Base-by-base conservation (phyloP, 2,329 filamentous ascomycete species). In the Zymoseptoria brevis region DNA sequence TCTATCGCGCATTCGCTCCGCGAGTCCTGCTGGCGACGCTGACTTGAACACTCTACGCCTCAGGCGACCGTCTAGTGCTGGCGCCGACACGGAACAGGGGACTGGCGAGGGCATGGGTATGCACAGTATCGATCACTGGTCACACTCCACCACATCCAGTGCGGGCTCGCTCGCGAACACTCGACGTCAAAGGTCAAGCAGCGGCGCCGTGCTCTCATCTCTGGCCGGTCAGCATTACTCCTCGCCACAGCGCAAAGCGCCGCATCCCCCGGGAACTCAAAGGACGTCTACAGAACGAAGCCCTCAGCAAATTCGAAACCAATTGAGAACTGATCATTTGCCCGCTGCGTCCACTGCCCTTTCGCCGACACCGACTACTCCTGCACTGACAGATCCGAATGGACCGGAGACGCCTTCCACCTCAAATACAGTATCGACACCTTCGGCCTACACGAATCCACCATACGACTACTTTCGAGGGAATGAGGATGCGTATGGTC, bases 51-150 rank as follows among this genome's bases (percentile, higher is more conserved):
- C 65, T 50, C 62, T 69, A 55, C 61, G 61, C 41, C 52, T 67
- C 24, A 61, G 62, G 52, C 65, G 65, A 50, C 62, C 65, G 56
- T 61, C 62, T 53, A 21, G 50, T 24, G 35, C 51, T n/a, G 19
- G 19, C 51, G 41, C 50, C 26, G 35, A 50, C 56, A 54, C 50
- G 41, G 55, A 30, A 29, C 22, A 24, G 5, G 49, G 22, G 26
- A 62, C 64, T 55, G 72, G 53, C 50, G 56, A 77, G 54, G 69
- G 72, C 58, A 79, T 80, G 65, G 78, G 77, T 29, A 65, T 80
- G 55, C 75, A 74, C 48, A 81, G 78, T 60, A 72, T 83, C 56
- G 81, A 83, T 67, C 79, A 81, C 63, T 83, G 81, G 81, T 83
- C 82, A 41, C 81, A 83, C 63, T 82, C 80, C 19, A 83, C 81